Evolutionary conservation across 73 alveolate species (phyloP).

Genomic region (Breviolum minutum): DNA sequence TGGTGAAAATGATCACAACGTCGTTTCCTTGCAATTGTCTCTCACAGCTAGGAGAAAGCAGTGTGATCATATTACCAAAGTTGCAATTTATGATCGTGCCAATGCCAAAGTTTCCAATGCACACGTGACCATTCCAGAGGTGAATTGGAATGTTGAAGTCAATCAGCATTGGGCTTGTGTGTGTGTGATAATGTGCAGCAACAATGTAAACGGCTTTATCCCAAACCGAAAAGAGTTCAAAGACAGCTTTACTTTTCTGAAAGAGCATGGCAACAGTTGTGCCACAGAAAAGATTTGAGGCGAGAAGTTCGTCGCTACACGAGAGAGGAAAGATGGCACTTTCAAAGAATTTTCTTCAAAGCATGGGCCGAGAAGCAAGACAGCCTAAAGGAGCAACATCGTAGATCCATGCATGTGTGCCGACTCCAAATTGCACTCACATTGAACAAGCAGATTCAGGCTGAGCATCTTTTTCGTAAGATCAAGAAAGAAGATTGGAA

Average conservation of each 20-base stretch:
- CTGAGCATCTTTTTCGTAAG: not conserved
- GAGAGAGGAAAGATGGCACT: not conserved
- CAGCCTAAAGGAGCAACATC: not conserved
- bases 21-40: not conserved
- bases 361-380: not conserved
- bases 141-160: not conserved
- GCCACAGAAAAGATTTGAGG: not conserved
- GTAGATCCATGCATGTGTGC: not conserved
- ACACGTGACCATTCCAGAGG: not conserved
- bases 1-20: not conserved
- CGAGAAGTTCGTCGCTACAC: not conserved
- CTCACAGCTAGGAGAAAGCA: not conserved
- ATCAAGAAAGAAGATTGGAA: not conserved
- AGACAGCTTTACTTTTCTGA: not conserved
- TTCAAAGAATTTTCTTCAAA: not conserved
- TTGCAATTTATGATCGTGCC: not conserved
- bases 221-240: not conserved
- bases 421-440: not conserved
- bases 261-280: not conserved
- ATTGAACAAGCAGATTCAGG: not conserved
- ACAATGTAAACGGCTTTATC: not conserved
- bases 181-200: not conserved
- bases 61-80: not conserved
- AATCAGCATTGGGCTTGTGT: not conserved
- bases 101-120: not conserved